Conservation (phyloP, 2,329 filamentous ascomycete genomes). For the Penicillium sp. region DNA sequence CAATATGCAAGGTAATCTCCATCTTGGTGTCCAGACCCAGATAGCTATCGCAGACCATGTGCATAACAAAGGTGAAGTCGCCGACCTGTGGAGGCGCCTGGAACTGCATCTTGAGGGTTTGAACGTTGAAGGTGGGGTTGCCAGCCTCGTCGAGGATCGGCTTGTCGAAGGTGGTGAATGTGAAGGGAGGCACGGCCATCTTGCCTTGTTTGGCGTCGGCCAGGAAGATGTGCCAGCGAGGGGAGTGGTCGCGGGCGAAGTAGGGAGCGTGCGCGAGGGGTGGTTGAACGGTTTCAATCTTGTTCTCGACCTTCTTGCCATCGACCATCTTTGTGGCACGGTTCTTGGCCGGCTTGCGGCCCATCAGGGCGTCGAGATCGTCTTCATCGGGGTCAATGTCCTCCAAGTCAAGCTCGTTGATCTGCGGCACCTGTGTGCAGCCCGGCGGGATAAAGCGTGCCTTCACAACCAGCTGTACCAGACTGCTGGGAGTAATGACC, state of each 20-base stretch:
- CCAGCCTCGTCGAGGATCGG: slow-evolving; percentile 78
- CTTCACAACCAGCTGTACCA: slow-evolving; percentile 94
- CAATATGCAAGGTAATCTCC: slow-evolving; percentile 85
- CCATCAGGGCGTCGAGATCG: slow-evolving; percentile 81
- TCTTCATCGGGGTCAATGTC: slow-evolving; percentile 92
- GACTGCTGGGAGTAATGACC: slow-evolving; percentile 84
- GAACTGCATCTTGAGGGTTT: slow-evolving; percentile 97
- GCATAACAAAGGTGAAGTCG: slow-evolving; percentile 92
- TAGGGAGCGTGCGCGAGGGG: slow-evolving; percentile 90
- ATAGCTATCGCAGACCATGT: slow-evolving; percentile 92
- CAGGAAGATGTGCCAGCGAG: slow-evolving; percentile 92
- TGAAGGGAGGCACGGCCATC: slow-evolving; percentile 94
- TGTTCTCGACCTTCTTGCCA: slow-evolving; percentile 56
- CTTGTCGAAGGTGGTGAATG: slow-evolving; percentile 90
- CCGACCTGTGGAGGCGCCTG: slow-evolving; percentile 89
- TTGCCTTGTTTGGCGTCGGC: slow-evolving; percentile 92
- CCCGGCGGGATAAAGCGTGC: slow-evolving; percentile 90
- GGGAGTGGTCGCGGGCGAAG: slow-evolving; percentile 84
- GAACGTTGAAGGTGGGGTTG: slow-evolving; percentile 89
- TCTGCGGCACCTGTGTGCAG: slow-evolving; percentile 69
- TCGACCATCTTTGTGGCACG: slow-evolving; percentile 62
- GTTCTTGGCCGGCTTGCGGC: slow-evolving; percentile 66
- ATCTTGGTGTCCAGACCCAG: slow-evolving; percentile 90
- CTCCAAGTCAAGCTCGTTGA: slow-evolving; percentile 78
- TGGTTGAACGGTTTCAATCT: slow-evolving; percentile 68